Evolutionary conservation across 257 asterid species (phyloP), one percentile per base, ranked within the genome.

Genomic region (Ehretia macrophylla): DNA sequence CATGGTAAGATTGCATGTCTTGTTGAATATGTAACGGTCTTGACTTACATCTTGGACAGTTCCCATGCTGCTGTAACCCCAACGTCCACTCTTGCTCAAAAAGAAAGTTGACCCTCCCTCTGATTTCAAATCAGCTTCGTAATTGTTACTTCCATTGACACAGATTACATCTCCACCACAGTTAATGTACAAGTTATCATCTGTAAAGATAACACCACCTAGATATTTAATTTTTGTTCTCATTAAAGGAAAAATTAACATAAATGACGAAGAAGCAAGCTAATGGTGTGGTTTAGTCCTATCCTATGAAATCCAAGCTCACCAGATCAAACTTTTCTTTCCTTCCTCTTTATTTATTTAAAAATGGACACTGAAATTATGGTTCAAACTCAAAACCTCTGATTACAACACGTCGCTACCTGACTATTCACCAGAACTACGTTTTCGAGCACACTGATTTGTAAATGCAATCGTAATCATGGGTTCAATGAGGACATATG

Each of bases 1-100:
- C 38, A 53, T n/a, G 0, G 55, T n/a, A 11, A 68, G 38, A 40
- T 54, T 37, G 66, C 73, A 56, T 13, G 63, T 38, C 14, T 58
- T 21, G 11, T 63, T 53, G 0, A 37, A 11, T 4, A 12, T 17
- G 48, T 56, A 73, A 8, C 38, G 17, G 2, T 8, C 1, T 8
- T 14, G 9, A 0, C 0, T 6, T n/a, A 21, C 10, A n/a, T 12
- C 8, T 46, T 17, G 5, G 22, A n/a, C 65, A 5, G 5, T 8
- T 40, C 78, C 78, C 71, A 68, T 73, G 18, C 74, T 73, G 52
- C 78, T 73, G n/a, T 58, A 73, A 37, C 49, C 78, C 74, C 74
- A 73, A 11, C 35, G 21, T 20, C 44, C 38, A 32, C 54, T 51
- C 3, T 32, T 0, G 17, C 71, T 63, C 1, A 48, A 18, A 32